A percentile compares a stretch with the other conserved stretches of the same genome.
phyloP scores from a whole-genome alignment of 1,139 yeast genomes.

The Kodamaea plutei region DNA sequence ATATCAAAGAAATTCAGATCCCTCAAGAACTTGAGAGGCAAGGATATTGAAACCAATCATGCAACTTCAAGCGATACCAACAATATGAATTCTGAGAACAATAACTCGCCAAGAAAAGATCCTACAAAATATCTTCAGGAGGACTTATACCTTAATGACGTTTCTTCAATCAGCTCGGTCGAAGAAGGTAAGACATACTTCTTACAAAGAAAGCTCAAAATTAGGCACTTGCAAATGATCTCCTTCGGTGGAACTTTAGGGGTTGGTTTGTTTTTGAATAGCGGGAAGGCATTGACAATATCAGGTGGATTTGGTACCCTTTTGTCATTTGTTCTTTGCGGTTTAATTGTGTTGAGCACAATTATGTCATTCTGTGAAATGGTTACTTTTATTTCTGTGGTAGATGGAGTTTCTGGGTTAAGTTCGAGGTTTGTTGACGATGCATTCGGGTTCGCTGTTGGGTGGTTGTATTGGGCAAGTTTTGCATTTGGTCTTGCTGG shows the following conservation, averaged over 20 bases:
- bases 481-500: constrained; percentile 74
- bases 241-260: constrained; percentile 83
- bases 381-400: constrained; percentile 78
- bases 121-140: constrained; percentile 2
- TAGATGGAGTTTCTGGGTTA: constrained; percentile 74
- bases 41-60: constrained; percentile 2
- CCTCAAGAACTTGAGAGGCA: constrained; percentile 1
- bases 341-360: constrained; percentile 63
- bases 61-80: constrained; percentile 1
- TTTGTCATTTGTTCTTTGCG: constrained; percentile 65
- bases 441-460: constrained; percentile 80
- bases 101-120: background rate
- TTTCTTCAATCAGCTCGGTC: constrained; percentile 7
- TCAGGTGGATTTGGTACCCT: constrained; percentile 84
- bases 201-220: constrained; percentile 54
- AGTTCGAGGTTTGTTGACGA: constrained; percentile 80
- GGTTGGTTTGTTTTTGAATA: constrained; percentile 70
- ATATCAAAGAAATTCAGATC: constrained; percentile 3
- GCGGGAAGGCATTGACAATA: constrained; percentile 74
- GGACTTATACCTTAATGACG: constrained; percentile 6
- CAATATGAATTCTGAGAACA: background rate
- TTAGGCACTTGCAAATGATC: constrained; percentile 75
- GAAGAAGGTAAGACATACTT: constrained; percentile 8
- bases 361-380: constrained; percentile 80
- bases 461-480: constrained; percentile 73